Evolutionary conservation across 768 basidiomycete genomes (phyloP).

Genomic region (Tricholoma furcatifolium): DNA sequence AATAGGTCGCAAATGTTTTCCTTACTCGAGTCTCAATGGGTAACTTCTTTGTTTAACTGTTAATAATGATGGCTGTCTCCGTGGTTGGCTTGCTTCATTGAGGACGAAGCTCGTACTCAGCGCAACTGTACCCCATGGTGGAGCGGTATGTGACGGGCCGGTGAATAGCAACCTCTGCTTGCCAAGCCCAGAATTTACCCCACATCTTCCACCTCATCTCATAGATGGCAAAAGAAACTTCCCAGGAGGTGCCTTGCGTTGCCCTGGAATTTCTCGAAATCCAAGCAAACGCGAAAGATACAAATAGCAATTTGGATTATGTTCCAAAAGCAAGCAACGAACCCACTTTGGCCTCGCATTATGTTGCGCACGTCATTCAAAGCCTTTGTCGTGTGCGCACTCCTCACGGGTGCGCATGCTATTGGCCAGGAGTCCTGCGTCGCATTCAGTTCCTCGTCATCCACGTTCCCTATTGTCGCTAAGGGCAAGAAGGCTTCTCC

Average conservation of each 20-base stretch:
- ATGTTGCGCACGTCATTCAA: conserved; percentile 15
- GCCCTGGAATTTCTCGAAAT: neutral
- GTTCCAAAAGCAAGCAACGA: neutral
- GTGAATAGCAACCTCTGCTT: too few relatives aligned
- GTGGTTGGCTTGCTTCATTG: too few relatives aligned
- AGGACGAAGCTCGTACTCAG: too few relatives aligned
- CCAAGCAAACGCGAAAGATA: neutral
- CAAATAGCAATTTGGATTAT: neutral
- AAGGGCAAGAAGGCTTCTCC: conserved; percentile 42
- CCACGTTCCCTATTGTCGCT: conserved; percentile 43
- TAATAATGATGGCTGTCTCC: too few relatives aligned
- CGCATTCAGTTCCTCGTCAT: conserved; percentile 36
- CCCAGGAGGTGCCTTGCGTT: neutral
- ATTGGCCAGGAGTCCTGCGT: conserved; percentile 53
- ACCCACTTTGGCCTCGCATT: neutral
- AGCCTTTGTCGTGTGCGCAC: conserved; percentile 9
- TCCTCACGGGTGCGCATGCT: conserved; percentile 26
- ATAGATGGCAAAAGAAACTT: neutral
- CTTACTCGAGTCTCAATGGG: too few relatives aligned
- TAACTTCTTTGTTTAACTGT: too few relatives aligned
- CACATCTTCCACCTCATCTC: neutral
- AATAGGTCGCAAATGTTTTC: too few relatives aligned
- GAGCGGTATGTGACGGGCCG: too few relatives aligned
- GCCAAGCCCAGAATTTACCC: neutral
- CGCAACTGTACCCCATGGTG: too few relatives aligned